Percentiles rank a stretch among this genome's conserved stretches.
phyloP scores from a whole-genome alignment of 176 grass and related monocot species.

The Rhynchospora tenuis region DNA sequence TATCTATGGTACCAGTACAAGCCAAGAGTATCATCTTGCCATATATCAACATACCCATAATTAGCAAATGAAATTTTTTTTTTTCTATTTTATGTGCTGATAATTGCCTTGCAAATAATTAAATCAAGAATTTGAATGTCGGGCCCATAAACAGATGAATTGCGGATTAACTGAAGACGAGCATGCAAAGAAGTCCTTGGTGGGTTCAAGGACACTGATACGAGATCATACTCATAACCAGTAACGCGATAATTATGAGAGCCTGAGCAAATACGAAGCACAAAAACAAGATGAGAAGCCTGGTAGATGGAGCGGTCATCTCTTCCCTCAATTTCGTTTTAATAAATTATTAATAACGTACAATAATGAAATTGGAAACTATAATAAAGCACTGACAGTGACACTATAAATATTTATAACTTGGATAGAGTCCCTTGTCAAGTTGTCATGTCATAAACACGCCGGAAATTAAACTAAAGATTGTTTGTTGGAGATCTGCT shows the following conservation, averaged over 20 bases:
- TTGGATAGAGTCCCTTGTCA: neutral
- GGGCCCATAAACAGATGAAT: constrained; percentile 21
- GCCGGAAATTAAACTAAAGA: neutral
- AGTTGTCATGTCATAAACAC: neutral
- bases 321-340: neutral
- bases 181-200: constrained; percentile 30
- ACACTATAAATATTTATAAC: neutral
- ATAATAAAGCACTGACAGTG: neutral
- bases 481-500: neutral
- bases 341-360: too few species aligned
- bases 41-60: neutral
- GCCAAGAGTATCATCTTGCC: neutral
- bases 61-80: neutral
- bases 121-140: constrained; percentile 45
- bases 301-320: neutral
- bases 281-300: neutral
- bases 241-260: neutral
- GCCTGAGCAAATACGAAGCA: neutral
- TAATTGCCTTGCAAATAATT: constrained; percentile 52
- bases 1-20: too few species aligned
- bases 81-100: neutral
- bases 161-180: constrained; percentile 36
- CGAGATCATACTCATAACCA: constrained; percentile 44
- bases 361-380: neutral
- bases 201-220: neutral